Evolutionary conservation across 2,329 filamentous ascomycete genomes (phyloP).

Genomic region (Paecilomyces formosus): DNA sequence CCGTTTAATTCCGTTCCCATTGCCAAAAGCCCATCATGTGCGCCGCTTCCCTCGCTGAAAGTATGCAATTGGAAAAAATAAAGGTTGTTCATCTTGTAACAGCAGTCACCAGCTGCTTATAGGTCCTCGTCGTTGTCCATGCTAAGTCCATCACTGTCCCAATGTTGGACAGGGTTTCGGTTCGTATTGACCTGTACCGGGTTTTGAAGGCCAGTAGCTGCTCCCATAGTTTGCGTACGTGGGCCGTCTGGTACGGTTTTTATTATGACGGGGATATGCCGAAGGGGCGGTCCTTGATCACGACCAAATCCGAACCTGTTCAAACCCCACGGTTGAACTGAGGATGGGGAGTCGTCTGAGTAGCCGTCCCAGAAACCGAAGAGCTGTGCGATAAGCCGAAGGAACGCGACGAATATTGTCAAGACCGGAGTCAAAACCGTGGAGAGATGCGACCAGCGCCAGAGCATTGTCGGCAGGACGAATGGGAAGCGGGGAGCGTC

Average conservation of each 20-base stretch:
- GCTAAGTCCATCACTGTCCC: background rate
- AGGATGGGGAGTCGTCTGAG: conserved; percentile 21
- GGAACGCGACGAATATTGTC: conserved; percentile 21
- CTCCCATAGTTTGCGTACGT: background rate
- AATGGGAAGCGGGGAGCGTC: conserved; percentile 49
- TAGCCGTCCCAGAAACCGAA: conserved; percentile 37
- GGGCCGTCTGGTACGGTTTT: background rate
- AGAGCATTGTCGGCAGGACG: conserved; percentile 49
- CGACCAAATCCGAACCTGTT: background rate
- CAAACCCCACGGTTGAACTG: conserved; percentile 2
- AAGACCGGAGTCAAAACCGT: conserved; percentile 20
- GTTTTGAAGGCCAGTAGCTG: background rate
- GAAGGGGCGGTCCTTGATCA: background rate
- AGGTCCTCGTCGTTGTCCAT: background rate
- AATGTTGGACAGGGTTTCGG: background rate
- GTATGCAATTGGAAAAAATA: no score
- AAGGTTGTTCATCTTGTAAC: background rate
- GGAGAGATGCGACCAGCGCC: conserved; percentile 36
- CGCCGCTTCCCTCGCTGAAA: no score
- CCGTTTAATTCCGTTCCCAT: no score
- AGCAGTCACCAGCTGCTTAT: background rate
- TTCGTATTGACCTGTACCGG: background rate
- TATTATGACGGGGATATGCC: background rate
- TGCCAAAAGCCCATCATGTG: no score
- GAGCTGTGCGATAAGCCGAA: conserved; percentile 24